Evolutionary conservation across 345 rosid genomes (phyloP).

Genomic region (Cardiospermum halicacabum): DNA sequence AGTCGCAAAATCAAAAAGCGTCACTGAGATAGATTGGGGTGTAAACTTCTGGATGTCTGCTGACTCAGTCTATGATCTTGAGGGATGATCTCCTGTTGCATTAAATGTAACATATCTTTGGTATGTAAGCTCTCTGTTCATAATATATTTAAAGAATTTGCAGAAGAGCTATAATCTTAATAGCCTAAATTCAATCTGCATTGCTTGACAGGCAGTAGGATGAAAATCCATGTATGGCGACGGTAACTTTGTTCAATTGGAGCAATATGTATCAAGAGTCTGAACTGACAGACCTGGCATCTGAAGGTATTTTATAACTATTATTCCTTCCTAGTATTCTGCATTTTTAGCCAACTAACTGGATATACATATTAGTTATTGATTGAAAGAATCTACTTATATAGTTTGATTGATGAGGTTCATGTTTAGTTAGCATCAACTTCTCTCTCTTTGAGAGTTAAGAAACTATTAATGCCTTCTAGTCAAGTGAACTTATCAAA

Average conservation of each 20-base stretch:
- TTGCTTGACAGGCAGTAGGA: not conserved
- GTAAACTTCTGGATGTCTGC: not conserved
- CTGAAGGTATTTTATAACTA: slow-evolving; percentile 11
- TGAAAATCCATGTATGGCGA: slow-evolving; percentile 1
- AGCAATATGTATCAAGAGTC: not conserved
- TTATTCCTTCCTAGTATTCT: not conserved
- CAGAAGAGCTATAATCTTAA: not conserved
- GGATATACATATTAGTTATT: too few relatives aligned
- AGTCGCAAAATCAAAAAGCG: slow-evolving; percentile 21
- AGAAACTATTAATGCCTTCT: too few relatives aligned
- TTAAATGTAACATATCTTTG: not conserved
- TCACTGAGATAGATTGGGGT: slow-evolving; percentile 14
- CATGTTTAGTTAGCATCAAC: too few relatives aligned
- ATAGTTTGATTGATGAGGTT: too few relatives aligned
- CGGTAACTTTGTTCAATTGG: not conserved
- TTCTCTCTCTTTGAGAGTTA: too few relatives aligned
- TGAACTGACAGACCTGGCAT: not conserved
- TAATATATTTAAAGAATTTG: not conserved
- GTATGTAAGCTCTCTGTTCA: not conserved
- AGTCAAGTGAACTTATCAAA: too few relatives aligned
- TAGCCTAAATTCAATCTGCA: not conserved
- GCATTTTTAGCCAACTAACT: not conserved
- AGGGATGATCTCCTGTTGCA: not conserved
- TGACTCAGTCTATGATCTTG: too few relatives aligned
- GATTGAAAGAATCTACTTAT: too few relatives aligned